Percentiles rank a stretch among this genome's conserved stretches.
phyloP scores from a whole-genome alignment of 805 yeast species.

The Peterozyma toletana region DNA sequence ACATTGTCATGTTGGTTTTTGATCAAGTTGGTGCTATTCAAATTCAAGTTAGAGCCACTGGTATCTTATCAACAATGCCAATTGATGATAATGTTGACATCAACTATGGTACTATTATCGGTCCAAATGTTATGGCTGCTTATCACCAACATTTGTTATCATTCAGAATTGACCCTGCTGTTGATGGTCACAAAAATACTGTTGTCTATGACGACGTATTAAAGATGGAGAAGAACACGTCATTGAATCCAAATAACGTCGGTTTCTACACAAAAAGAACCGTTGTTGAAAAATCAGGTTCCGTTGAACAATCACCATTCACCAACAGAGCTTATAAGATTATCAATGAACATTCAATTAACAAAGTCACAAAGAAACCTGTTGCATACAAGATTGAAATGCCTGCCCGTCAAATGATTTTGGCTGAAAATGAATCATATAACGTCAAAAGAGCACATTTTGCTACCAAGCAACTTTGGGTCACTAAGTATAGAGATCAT shows the following conservation, averaged over 20 bases:
- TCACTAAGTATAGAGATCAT: constrained; percentile 68
- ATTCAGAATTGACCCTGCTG: constrained; percentile 74
- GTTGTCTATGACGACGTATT: constrained; percentile 65
- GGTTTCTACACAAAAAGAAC: constrained; percentile 63
- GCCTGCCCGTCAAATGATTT: constrained; percentile 72
- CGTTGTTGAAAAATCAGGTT: constrained; percentile 63
- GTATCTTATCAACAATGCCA: constrained; percentile 81
- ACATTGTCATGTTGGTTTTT: constrained; percentile 62
- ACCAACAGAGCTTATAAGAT: constrained; percentile 70
- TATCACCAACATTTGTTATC: constrained; percentile 79
- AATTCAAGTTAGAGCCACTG: constrained; percentile 79
- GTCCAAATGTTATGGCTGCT: constrained; percentile 78
- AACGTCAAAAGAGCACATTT: constrained; percentile 66
- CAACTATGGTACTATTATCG: constrained; percentile 65
- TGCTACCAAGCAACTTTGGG: constrained; percentile 79
- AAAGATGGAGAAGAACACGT: constrained; percentile 47
- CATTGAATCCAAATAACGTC: constrained; percentile 57
- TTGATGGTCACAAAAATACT: constrained; percentile 75
- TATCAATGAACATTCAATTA: constrained; percentile 65
- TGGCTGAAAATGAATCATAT: constrained; percentile 57
- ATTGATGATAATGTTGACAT: constrained; percentile 64
- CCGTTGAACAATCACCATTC: constrained; percentile 67
- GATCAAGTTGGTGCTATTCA: constrained; percentile 75
- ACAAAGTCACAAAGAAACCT: constrained; percentile 62
- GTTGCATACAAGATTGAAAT: constrained; percentile 69